Evolutionary conservation across 805 yeast genomes (phyloP).

Genomic region (Ogataea zsoltii): DNA sequence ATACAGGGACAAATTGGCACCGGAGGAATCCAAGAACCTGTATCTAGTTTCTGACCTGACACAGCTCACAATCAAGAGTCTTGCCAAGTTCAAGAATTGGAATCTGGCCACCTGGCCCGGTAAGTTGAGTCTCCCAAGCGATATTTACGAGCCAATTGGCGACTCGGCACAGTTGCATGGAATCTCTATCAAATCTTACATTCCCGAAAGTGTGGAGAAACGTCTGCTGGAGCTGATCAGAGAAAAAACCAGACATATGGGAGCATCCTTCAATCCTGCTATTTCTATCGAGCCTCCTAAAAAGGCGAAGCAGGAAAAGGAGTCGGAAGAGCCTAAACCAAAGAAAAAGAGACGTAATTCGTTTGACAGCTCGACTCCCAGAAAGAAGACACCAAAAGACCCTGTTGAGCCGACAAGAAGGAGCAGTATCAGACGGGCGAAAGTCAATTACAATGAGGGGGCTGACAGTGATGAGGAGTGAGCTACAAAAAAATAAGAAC

Average conservation of each 20-base stretch:
- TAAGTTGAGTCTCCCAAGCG: constrained; percentile 66
- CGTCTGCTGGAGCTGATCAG: constrained; percentile 37
- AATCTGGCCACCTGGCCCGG: constrained; percentile 80
- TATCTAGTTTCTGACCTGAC: constrained; percentile 74
- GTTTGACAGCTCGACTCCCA: constrained; percentile 4
- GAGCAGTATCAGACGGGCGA: constrained; percentile 39
- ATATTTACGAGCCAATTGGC: constrained; percentile 63
- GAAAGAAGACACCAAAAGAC: constrained; percentile 10
- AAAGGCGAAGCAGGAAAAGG: constrained; percentile 20
- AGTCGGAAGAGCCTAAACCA: constrained; percentile 29
- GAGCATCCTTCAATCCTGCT: constrained; percentile 3
- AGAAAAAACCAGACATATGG: constrained; percentile 18
- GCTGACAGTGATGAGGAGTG: constrained; percentile 14
- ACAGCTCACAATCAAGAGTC: constrained; percentile 61
- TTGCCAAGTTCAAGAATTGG: constrained; percentile 65
- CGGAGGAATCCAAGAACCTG: constrained; percentile 37
- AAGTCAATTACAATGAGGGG: constrained; percentile 37
- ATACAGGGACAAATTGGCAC: constrained; percentile 52
- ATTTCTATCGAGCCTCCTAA: background rate
- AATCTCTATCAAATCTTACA: constrained; percentile 53
- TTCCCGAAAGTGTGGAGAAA: constrained; percentile 48
- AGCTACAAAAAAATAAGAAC: background rate
- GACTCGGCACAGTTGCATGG: constrained; percentile 58
- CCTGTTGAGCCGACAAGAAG: constrained; percentile 39
- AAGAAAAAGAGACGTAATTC: constrained; percentile 18